Conservation (phyloP, 2,329 filamentous ascomycete species). For the Pseudogymnoascus sp. region DNA sequence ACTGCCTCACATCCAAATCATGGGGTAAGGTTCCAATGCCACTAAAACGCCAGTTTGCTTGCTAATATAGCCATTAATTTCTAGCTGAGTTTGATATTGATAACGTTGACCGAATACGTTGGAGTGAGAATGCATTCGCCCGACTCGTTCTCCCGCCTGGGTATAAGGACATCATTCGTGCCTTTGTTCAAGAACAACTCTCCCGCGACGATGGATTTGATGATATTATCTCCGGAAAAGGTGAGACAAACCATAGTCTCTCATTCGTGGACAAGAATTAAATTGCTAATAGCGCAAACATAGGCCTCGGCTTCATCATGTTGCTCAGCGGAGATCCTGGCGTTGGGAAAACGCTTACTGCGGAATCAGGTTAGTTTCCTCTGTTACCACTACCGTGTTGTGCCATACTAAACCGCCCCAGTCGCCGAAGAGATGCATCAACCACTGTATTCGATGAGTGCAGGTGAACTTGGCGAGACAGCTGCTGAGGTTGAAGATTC, state of each 20-base stretch:
- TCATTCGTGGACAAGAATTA: neutral
- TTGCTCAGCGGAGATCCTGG: slow-evolving; percentile 44
- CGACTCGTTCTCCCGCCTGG: slow-evolving; percentile 42
- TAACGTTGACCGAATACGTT: slow-evolving; percentile 37
- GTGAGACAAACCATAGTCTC: slow-evolving; percentile 26
- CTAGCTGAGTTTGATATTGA: slow-evolving; percentile 38
- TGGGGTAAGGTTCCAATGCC: slow-evolving; percentile 23
- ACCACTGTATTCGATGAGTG: slow-evolving; percentile 45
- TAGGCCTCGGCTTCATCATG: slow-evolving; percentile 20
- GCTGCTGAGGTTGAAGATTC: slow-evolving; percentile 54
- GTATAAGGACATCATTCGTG: slow-evolving; percentile 45
- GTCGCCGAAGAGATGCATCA: slow-evolving; percentile 42
- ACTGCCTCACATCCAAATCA: slow-evolving; percentile 28
- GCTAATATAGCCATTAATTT: neutral
- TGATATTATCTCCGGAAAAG: slow-evolving; percentile 47
- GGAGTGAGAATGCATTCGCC: slow-evolving; percentile 43
- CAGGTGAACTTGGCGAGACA: slow-evolving; percentile 65
- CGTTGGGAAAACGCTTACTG: slow-evolving; percentile 60
- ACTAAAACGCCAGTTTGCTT: neutral
- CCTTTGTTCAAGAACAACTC: slow-evolving; percentile 43
- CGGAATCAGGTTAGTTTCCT: slow-evolving; percentile 53
- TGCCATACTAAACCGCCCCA: neutral
- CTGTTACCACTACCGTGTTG: slow-evolving; percentile 50
- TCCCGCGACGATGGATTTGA: slow-evolving; percentile 37
- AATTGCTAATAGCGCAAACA: slow-evolving; percentile 10